Base-by-base conservation (phyloP, 78 protist species). In the Dictyostelium citrinum region DNA sequence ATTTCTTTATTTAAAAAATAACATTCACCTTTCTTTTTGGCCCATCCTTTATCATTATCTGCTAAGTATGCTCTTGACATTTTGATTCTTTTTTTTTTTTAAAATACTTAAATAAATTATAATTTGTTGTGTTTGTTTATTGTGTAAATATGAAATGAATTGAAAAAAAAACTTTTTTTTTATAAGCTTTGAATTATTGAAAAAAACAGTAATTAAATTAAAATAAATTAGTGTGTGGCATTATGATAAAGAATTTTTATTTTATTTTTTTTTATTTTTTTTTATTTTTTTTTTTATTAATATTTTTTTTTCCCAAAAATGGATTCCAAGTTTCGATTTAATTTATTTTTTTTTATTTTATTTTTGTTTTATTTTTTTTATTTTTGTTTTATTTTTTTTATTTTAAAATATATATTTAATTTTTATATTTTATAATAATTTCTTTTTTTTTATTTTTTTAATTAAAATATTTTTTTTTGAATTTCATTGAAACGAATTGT, bases 31-130 rank as follows among this genome's bases (percentile, higher is more conserved):
- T 78, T 78, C 29, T 78, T 78, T 31, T 78, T 78, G 5, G 9
- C 84, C 71, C 72, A 79, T 29, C 84, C 84, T 10, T 43, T 27
- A 79, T 79, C 43, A 20, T 55, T 55, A 33, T 79, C 33, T 79
- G 61, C 84, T 45, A 79, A 27, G 46, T 79, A 79, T 24, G 35
- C 17, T 27, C 39, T 77, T n/a, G 31, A 12, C 60, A 46, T 77
- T 70, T 70, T 70, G 45, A 16, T 24, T 70, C 5, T 33, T 14
- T 33, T 29, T 35, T 24, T 33, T 29, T 70, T 27, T 24, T 3
- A 45, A 45, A 10, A 45, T 45, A 45, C 16, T 49, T 49, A 16
- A 14, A 5, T 61, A n/a, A 39, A 5, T 61, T 12, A 24, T 22
- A 58, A 58, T 10, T 61, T 49, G 60, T 49, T 49, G 60, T 16